Evolutionary conservation across 2,329 filamentous ascomycete genomes (phyloP).

Genomic region (Phialocephala sp.): DNA sequence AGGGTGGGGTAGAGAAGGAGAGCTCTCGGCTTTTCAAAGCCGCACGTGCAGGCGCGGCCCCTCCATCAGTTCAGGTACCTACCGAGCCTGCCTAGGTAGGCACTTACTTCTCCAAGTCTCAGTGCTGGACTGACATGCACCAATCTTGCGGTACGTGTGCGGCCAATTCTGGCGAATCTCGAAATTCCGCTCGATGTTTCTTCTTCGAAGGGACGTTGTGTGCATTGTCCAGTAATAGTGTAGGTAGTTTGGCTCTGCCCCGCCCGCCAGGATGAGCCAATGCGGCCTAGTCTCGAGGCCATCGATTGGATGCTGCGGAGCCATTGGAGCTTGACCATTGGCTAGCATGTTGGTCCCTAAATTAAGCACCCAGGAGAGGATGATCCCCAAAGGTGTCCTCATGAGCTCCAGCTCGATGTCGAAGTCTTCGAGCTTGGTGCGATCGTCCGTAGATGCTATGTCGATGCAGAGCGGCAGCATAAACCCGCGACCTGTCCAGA

Average conservation of each 20-base stretch:
- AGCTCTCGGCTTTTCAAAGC: constrained; percentile 9
- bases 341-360: background rate
- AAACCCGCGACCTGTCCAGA: background rate
- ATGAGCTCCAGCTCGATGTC: background rate
- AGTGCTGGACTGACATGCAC: background rate
- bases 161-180: background rate
- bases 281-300: background rate
- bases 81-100: too few relatives aligned
- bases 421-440: too few relatives aligned
- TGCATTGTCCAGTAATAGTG: too few relatives aligned
- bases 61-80: background rate
- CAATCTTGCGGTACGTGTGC: background rate
- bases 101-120: background rate
- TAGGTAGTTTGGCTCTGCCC: background rate
- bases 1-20: background rate
- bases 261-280: background rate
- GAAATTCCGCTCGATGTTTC: background rate
- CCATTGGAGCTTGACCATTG: constrained; percentile 4
- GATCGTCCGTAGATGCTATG: background rate
- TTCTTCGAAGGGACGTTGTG: background rate
- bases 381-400: background rate
- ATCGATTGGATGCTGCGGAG: background rate
- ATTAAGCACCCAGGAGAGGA: background rate
- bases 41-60: background rate
- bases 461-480: constrained; percentile 5